Conservation (phyloP, 331 rosid species). For the Telfairia occidentalis region DNA sequence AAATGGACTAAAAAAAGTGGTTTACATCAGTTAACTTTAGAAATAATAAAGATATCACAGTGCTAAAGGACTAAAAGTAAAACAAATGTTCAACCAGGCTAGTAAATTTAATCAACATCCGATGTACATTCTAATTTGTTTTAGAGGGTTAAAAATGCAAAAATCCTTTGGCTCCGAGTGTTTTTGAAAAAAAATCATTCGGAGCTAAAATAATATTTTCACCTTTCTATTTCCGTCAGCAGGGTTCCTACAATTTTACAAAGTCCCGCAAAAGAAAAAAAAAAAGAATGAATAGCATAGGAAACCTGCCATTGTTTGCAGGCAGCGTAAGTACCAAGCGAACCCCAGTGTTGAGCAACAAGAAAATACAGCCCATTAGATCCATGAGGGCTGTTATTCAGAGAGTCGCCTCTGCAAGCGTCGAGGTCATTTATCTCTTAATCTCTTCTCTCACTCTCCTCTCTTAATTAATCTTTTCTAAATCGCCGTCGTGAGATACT, state of each 20-base stretch:
- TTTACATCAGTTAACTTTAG: too few relatives aligned
- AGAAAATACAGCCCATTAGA: slow-evolving; percentile 22
- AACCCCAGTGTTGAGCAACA: not conserved
- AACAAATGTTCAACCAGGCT: too few relatives aligned
- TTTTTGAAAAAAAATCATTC: not conserved
- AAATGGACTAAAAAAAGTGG: too few relatives aligned
- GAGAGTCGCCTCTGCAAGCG: slow-evolving; percentile 81
- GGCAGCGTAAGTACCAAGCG: slow-evolving; percentile 12
- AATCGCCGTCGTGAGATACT: slow-evolving; percentile 5
- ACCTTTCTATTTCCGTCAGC: not conserved
- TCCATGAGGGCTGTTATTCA: slow-evolving; percentile 92
- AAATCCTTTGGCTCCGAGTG: too few relatives aligned
- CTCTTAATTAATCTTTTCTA: slow-evolving; percentile 8
- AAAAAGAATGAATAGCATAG: slow-evolving; percentile 9
- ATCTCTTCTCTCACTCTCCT: not conserved
- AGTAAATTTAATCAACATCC: too few relatives aligned
- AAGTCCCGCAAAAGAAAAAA: not conserved
- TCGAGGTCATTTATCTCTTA: slow-evolving; percentile 30
- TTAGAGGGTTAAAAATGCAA: not conserved
- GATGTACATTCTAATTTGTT: too few relatives aligned
- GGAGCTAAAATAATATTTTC: not conserved
- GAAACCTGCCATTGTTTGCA: slow-evolving; percentile 2
- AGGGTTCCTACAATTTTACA: not conserved
- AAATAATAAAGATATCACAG: too few relatives aligned
- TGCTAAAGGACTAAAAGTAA: too few relatives aligned